A percentile compares a stretch with the other conserved stretches of the same genome.
Evolutionary conservation across 1,284 basidiomycete genomes (phyloP).

Genomic region (Sanghuangporus weigelae): DNA sequence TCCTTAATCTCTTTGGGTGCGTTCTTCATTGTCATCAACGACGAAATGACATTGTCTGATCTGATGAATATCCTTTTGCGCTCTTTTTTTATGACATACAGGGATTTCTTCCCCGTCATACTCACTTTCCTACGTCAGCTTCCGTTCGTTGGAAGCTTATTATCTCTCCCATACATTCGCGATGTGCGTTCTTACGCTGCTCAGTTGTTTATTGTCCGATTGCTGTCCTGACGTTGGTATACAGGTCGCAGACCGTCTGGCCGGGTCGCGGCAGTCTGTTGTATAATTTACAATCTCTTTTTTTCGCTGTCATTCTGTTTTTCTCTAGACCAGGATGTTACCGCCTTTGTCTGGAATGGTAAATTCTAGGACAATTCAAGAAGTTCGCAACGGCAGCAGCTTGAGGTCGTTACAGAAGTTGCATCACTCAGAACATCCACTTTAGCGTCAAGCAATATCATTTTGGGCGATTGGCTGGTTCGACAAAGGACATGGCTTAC

Average conservation of each 20-base stretch:
- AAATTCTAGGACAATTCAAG: no score
- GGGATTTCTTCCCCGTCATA: constrained; percentile 99
- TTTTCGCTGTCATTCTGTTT: neutral
- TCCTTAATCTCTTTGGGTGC: constrained; percentile 96
- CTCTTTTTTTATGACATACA: constrained; percentile 29
- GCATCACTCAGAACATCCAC: no score
- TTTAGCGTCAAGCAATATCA: no score
- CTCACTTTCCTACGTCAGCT: constrained; percentile 94
- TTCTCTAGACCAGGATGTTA: neutral
- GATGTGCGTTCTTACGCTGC: constrained; percentile 40
- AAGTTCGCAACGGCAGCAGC: no score
- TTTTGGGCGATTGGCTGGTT: no score
- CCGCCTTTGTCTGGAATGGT: neutral
- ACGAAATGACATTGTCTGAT: constrained; percentile 20
- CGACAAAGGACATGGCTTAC: no score
- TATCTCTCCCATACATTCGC: constrained; percentile 84
- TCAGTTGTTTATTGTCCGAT: neutral
- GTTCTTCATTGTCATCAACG: constrained; percentile 28
- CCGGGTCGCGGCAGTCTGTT: constrained; percentile 70
- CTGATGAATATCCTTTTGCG: neutral
- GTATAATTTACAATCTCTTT: constrained; percentile 38
- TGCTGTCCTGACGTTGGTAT: neutral
- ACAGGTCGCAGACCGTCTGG: constrained; percentile 68
- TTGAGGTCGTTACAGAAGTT: no score
- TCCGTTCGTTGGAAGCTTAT: constrained; percentile 84